Percentiles rank a stretch among this genome's conserved stretches.
Evolutionary conservation across 257 asterid species (phyloP).

Genomic region (Solanum paucissectum): DNA sequence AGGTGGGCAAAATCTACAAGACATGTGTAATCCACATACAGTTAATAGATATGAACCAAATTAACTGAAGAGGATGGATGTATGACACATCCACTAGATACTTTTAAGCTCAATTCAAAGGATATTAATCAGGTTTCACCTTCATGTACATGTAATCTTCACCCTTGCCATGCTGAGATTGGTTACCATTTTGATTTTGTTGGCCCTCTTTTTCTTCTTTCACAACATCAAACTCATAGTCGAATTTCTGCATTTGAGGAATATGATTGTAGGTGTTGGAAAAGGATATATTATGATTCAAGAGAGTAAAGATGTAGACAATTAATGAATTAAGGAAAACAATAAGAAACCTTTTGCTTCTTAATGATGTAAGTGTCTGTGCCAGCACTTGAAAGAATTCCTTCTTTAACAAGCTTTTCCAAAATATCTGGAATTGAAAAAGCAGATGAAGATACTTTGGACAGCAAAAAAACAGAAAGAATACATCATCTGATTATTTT

Average conservation of each 20-base stretch:
- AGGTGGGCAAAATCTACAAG: not conserved
- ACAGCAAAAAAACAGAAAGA: not conserved
- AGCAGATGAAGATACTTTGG: not conserved
- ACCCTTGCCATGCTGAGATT: constrained; percentile 10
- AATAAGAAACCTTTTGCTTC: constrained; percentile 40
- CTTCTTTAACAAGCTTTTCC: constrained; percentile 64
- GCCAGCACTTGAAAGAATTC: constrained; percentile 43
- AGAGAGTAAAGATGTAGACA: not conserved
- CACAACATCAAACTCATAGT: constrained; percentile 71
- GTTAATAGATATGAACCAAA: not conserved
- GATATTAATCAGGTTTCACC: constrained; percentile 24
- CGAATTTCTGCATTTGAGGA: constrained; percentile 26
- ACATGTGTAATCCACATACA: not conserved
- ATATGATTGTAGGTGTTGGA: constrained; percentile 1
- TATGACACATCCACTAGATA: not conserved
- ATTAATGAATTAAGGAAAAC: not conserved
- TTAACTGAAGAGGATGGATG: not conserved
- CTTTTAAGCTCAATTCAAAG: not conserved
- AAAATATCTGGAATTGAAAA: constrained; percentile 30
- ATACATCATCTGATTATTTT: not conserved
- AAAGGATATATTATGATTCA: not conserved
- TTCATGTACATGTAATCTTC: constrained; percentile 71
- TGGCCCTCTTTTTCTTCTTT: constrained; percentile 57
- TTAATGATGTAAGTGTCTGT: constrained; percentile 47
- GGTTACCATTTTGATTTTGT: constrained; percentile 14